Evolutionary conservation across 495 filamentous ascomycete species (phyloP), one percentile per base, ranked within the genome.

Genomic region (Sordaria brevicollis): DNA sequence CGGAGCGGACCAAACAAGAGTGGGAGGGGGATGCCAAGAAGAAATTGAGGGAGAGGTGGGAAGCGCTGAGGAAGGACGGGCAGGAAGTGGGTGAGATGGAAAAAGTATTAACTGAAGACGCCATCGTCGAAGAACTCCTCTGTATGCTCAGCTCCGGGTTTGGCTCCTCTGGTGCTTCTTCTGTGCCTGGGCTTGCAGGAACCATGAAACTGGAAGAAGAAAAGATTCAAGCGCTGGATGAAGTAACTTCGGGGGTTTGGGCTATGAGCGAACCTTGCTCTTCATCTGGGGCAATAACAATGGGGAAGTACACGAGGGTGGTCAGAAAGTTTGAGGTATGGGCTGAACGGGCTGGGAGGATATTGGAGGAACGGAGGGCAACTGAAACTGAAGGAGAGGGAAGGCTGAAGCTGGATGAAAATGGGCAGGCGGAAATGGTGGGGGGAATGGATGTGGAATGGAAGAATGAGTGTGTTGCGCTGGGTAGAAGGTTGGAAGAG

Each of bases 301-400:
- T 80, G 19, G 86, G 87, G 0, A 78, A 83, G 74, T 85, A 86
- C 72, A 75, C 74, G 62, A 80, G 82, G 41, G 74, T 85, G 3
- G 83, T 84, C 25, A 69, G 76, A 68, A 76, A 76, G 43, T 89
- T 88, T 76, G 86, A 86, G 74, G 76, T 69, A 49, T 89, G 87
- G 87, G 74, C 81, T 33, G 74, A 73, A 2, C 71, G 75, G 43
- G 80, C 82, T 65, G 79, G 80, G 36, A 77, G 79, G 25, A 75
- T 86, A 6, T 69, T 83, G 41, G 73, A 77, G 7, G 71, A 77
- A 29, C 76, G 83, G 67, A 70, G 78, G 4, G 68, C 65, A 49
- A 71, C 71, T 15, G 71, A 77, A 29, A 70, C 75, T 38, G 34
- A 35, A 38, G 68, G 70, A 41, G 78, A 80, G 68, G 76, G 79